Base-by-base conservation (phyloP, 2,329 filamentous ascomycete species). In the Penicillium paneum region DNA sequence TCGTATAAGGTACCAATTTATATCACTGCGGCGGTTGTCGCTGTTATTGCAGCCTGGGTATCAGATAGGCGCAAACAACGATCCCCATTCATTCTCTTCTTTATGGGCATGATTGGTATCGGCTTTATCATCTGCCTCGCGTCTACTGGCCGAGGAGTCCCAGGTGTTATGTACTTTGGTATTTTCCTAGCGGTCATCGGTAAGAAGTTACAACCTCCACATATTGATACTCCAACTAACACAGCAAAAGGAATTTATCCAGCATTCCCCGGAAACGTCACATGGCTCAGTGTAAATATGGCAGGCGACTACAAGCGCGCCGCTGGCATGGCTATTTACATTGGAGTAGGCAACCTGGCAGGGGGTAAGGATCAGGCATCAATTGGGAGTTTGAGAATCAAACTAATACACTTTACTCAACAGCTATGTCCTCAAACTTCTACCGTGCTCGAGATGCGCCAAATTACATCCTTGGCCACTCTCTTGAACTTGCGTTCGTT, bases 341-440 rank as follows among this genome's bases (percentile, higher is more conserved):
- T 88, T 46, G 82, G 81, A 0, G 62, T 84, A 13, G 85, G 84
- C 0, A 87, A 87, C 47, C 55, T 76, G 36, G 65, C 69, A 13
- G 73, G 73, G 50, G 71, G 71, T 73, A 62, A 28, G 55, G 49
- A 43, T 32, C 15, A n/a, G 12, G 2, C 38, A 32, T 19, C 21
- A 10, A 28, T 28, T 48, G 3, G 15, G 10, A 13, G 41, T 51
- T 8, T 31, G 17, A 46, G 52, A 50, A 11, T 11, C 28, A 34
- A 17, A 54, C 49, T 47, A 42, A 52, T 24, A 1, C 1, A n/a
- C 39, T 21, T 12, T 24, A 17, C 8, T 42, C 57, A 15, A 57
- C 55, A 73, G 86, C 85, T 1, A 87, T 89, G 81, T 84, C 86
- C 0, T 86, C 84, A 5, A 90, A 90, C 64, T 89, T 90, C 63